Evolutionary conservation across 2,329 filamentous ascomycete species (phyloP), one percentile per base, ranked within the genome.

Genomic region (Trichoderma cornu-damae): DNA sequence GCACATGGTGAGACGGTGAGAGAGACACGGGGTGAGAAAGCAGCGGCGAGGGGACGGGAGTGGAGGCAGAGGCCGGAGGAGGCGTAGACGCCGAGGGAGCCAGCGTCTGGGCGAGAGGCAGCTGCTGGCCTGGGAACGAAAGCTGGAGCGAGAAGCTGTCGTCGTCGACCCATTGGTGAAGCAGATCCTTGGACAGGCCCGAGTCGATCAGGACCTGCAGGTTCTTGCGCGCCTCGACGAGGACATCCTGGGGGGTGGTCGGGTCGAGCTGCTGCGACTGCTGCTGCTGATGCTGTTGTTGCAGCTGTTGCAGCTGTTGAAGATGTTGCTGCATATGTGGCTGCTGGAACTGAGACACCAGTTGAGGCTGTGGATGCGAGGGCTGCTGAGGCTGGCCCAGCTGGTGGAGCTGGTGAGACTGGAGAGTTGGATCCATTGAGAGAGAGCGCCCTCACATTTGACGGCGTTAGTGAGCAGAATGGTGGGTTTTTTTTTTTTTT

Each of bases 191-290:
- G 51, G 75, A 76, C 8, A 77, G 63, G 43, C 75, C 75, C 14
- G 74, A 75, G 59, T 76, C 75, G 61, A 77, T 77, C 61, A 77
- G 65, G 44, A 72, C 72, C 66, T 77, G 74, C 6, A 77, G 70
- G 58, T 76, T 77, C 64, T 75, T 74, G 44, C 75, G 68, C 43
- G 75, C 75, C 65, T 77, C 75, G 18, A 70, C 73, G 56, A 77
- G 69, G 53, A 77, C 71, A 67, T 77, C 72, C 60, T 75, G 73
- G 14, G 75, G 69, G 20, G 70, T 72, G 38, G 72, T 64, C 38
- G 58, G 52, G 22, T 72, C 70, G 58, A 66, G 61, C 44, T 65
- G 65, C 53, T 69, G 67, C 40, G 66, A 64, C 48, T 64, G 61
- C 6, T 61, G 38, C 2, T 52, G 57, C 7, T 57, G 46, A 1